Evolutionary conservation across 805 yeast species (phyloP), one percentile per base, ranked within the genome.

Genomic region (Candida ascalaphidarum): DNA sequence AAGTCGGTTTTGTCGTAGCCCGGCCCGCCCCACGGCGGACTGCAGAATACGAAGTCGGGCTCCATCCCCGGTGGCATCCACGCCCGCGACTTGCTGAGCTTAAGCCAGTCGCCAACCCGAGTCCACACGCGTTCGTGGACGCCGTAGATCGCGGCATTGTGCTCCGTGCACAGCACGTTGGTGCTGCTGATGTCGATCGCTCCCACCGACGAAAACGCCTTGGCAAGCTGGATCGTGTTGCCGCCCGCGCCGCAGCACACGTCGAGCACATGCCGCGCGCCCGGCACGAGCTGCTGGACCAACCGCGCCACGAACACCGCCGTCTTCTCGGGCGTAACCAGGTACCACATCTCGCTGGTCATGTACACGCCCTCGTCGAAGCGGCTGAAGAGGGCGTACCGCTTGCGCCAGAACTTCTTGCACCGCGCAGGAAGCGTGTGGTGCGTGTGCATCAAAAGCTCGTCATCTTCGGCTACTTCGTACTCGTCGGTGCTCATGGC

Each of bases 1-100:
- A 68, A 78, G 2, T 30, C 31, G 3, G 39, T 36, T 0, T 50
- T 41, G 27, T 56, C 52, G 48, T 82, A 83, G 2, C 52, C 46
- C 0, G 84, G 81, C 0, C 95, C 94, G 19, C 92, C 94, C 94
- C 94, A 83, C 1, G 94, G 94, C 1, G 94, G 94, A 2, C 89
- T 79, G n/a, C 74, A 67, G 53, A 80, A 82, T 7, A 74, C 62
- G 28, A 77, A 59, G 39, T 74, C 81, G 21, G n/a, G n/a, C n/a
- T n/a, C n/a, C n/a, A n/a, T n/a, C n/a, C n/a, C n/a, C 47, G 40
- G 20, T 30, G 31, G 0, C 26, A 31, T 33, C 50, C 48, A 25
- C 36, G 25, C 2, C 23, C 28, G 11, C 44, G 31, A 11, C 39
- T 39, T 38, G 6, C 41, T 27, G 27, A 64, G 32, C 14, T 55